Percentiles rank a stretch among this genome's conserved stretches.
Conservation (phyloP, 345 rosid species). For the Chamaenerion angustifolium region DNA sequence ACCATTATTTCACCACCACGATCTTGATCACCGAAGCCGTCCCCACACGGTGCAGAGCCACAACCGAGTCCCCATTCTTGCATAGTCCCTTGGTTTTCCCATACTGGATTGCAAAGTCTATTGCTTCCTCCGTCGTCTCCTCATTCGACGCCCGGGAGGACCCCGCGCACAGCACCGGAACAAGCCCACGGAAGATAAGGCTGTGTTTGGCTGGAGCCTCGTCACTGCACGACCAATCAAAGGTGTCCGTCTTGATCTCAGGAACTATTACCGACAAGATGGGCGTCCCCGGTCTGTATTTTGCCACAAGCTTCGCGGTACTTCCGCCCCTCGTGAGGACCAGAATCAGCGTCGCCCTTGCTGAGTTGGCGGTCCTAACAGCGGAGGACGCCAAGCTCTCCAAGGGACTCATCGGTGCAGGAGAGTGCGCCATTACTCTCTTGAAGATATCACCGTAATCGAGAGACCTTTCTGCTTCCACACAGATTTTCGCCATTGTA, state of each 20-base stretch:
- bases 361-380: conserved; percentile 19
- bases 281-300: conserved; percentile 20
- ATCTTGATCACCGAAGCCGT: conserved; percentile 18
- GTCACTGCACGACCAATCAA: conserved; percentile 21
- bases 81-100: conserved; percentile 19
- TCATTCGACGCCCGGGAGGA: conserved; percentile 7
- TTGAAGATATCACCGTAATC: conserved; percentile 18
- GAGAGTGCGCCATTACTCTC: conserved; percentile 13
- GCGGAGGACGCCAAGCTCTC: conserved; percentile 29
- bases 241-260: conserved; percentile 10
- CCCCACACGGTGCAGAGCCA: conserved; percentile 20
- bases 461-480: conserved; percentile 20
- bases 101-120: conserved; percentile 9
- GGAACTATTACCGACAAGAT: conserved; percentile 24
- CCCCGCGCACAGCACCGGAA: conserved; percentile 15
- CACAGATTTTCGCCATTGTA: conserved; percentile 24
- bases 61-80: conserved; percentile 21
- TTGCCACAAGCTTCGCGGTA: conserved; percentile 23
- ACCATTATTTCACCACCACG: conserved; percentile 5
- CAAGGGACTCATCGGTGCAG: conserved; percentile 25
- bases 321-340: conserved; percentile 24
- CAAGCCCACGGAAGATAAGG: conserved; percentile 18
- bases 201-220: conserved; percentile 26
- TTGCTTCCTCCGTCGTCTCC: conserved; percentile 15
- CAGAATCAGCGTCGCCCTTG: conserved; percentile 17